Conservation (phyloP, 352 stramenopile genomes). For the Peronosclerospora sorghi region DNA sequence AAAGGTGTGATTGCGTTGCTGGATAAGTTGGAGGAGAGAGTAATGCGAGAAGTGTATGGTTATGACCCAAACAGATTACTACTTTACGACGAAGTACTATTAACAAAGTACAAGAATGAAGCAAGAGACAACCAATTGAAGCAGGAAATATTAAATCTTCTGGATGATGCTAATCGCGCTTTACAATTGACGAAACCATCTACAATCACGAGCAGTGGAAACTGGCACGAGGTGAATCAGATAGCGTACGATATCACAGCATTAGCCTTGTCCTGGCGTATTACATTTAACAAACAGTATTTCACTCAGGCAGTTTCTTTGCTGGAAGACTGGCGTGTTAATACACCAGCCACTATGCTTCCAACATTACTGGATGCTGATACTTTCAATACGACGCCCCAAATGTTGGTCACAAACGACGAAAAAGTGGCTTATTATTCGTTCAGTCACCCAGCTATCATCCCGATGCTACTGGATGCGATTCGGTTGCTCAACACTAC, state of each 20-base stretch:
- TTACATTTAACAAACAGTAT: conserved; percentile 26
- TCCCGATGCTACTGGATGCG: conserved; percentile 28
- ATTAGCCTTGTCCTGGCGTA: conserved; percentile 24
- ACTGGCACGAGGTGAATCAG: too few species aligned
- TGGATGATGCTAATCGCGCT: conserved; percentile 23
- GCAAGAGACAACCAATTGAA: conserved; percentile 1
- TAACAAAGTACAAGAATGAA: conserved; percentile 6
- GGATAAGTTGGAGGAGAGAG: conserved; percentile 27
- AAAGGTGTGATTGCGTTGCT: conserved; percentile 30
- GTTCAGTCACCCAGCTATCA: conserved; percentile 16
- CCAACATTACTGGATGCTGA: conserved; percentile 22
- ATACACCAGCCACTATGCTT: conserved; percentile 20
- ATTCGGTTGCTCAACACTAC: conserved; percentile 23
- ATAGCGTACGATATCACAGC: conserved; percentile 40
- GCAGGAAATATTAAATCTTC: conserved; percentile 3
- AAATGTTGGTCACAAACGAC: conserved; percentile 14
- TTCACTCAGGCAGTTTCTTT: conserved; percentile 18
- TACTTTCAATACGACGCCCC: conserved; percentile 11
- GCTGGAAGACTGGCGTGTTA: conserved; percentile 25
- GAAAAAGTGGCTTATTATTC: conserved; percentile 6
- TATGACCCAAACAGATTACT: conserved; percentile 17
- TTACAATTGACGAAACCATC: conserved; percentile 12
- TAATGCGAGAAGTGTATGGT: conserved; percentile 26
- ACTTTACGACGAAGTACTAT: conserved; percentile 17
- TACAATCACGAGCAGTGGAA: conserved; percentile 15